Conservation (phyloP, 345 rosid species). For the Ceriops zippeliana region DNA sequence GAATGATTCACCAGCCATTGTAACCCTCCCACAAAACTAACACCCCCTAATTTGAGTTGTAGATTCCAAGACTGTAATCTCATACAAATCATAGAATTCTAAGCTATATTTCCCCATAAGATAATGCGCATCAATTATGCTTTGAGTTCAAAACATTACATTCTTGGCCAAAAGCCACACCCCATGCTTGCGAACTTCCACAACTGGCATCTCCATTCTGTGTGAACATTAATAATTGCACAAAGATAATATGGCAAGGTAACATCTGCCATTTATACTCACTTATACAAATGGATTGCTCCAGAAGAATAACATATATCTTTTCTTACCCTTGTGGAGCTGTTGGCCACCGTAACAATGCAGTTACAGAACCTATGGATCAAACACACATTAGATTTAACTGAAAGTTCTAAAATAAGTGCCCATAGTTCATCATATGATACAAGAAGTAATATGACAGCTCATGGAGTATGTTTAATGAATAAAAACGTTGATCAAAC, state of each 20-base stretch:
- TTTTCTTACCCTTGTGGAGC: constrained; percentile 71
- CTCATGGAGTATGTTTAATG: not conserved
- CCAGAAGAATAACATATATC: constrained; percentile 10
- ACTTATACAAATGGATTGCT: not conserved
- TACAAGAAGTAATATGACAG: not conserved
- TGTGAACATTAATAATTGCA: constrained; percentile 22
- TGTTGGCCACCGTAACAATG: constrained; percentile 87
- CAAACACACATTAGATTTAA: constrained; percentile 15
- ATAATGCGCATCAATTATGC: constrained; percentile 21
- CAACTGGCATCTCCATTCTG: constrained; percentile 93
- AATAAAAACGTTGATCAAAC: constrained; percentile 25
- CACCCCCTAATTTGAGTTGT: no score
- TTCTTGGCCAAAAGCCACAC: constrained; percentile 85
- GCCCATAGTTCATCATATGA: not conserved
- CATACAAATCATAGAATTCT: no score
- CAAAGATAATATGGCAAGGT: constrained; percentile 14
- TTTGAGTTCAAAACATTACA: constrained; percentile 45
- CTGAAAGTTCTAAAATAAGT: constrained; percentile 7
- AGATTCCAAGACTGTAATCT: no score
- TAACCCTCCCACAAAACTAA: not conserved
- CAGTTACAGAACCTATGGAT: constrained; percentile 59
- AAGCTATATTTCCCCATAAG: constrained; percentile 5
- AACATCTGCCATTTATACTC: constrained; percentile 6
- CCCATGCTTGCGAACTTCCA: constrained; percentile 78
- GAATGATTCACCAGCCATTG: no score